Evolutionary conservation across 2,329 filamentous ascomycete species (phyloP).

Genomic region (Bipolaris cookei): DNA sequence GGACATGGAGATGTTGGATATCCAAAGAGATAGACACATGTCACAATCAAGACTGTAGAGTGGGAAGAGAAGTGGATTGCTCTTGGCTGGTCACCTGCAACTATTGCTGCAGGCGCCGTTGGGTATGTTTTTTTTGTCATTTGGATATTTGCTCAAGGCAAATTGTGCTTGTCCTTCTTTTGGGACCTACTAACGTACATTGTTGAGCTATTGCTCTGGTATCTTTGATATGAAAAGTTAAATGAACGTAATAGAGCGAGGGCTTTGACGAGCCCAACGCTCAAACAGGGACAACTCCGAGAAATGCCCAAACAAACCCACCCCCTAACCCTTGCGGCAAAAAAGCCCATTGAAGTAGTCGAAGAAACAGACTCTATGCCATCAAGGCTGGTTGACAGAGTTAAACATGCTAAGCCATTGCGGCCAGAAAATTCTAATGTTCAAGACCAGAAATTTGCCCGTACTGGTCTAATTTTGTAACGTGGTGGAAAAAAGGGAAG

Average conservation of each 20-base stretch:
- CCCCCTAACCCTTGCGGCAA: slow-evolving; percentile 17
- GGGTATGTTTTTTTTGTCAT: slow-evolving; percentile 24
- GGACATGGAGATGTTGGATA: neutral
- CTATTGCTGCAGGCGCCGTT: slow-evolving; percentile 19
- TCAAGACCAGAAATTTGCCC: slow-evolving; percentile 21
- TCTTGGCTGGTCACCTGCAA: slow-evolving; percentile 9
- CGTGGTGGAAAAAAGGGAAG: slow-evolving; percentile 15
- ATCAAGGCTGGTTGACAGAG: slow-evolving; percentile 42
- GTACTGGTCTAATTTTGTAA: slow-evolving; percentile 43
- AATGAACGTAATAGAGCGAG: slow-evolving; percentile 36
- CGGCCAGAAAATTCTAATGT: slow-evolving; percentile 31
- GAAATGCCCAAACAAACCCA: slow-evolving; percentile 27
- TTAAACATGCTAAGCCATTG: slow-evolving; percentile 41
- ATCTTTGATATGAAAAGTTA: slow-evolving; percentile 39
- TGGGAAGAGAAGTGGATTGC: slow-evolving; percentile 4
- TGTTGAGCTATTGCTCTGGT: slow-evolving; percentile 47
- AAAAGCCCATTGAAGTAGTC: slow-evolving; percentile 21
- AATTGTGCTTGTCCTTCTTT: slow-evolving; percentile 26
- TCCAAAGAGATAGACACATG: neutral
- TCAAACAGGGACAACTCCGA: slow-evolving; percentile 27
- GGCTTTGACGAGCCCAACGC: slow-evolving; percentile 17
- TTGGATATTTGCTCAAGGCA: slow-evolving; percentile 22
- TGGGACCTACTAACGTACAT: slow-evolving; percentile 41
- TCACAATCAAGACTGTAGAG: neutral
- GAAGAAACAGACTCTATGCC: slow-evolving; percentile 33